A percentile compares a stretch with the other conserved stretches of the same genome.
These are phyloP conservation scores for Athelia psychrophila DNA, from an alignment of 1,284 basidiomycete genomes.

Conservation along the genomic window DNA sequence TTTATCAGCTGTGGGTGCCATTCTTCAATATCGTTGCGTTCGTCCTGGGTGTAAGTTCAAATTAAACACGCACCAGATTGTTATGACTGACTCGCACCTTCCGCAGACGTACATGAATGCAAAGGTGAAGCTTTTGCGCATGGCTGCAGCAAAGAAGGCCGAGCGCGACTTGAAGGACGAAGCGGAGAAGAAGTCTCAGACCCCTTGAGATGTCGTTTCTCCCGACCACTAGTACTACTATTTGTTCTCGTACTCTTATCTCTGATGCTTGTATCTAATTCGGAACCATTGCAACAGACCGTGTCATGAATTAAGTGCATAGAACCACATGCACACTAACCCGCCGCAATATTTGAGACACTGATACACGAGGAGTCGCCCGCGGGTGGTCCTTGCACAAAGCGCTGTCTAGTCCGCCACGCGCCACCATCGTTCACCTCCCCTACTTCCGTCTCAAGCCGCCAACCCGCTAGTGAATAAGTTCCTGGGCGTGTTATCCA, in stretches of 20 bases:
- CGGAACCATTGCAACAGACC: neutral
- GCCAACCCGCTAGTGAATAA: constrained; percentile 64
- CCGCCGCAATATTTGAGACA: constrained; percentile 27
- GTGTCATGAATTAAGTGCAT: constrained; percentile 18
- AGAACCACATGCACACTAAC: neutral
- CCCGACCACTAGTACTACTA: too few relatives aligned
- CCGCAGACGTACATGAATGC: constrained; percentile 71
- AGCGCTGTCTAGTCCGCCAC: constrained; percentile 41
- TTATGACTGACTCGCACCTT: constrained; percentile 6
- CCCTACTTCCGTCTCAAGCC: constrained; percentile 59
- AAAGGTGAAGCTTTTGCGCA: constrained; percentile 57
- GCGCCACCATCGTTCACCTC: constrained; percentile 22
- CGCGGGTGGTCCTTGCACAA: constrained; percentile 44
- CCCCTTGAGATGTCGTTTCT: too few relatives aligned
- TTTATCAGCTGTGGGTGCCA: constrained; percentile 63
- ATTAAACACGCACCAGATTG: constrained; percentile 1
- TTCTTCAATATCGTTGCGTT: constrained; percentile 75
- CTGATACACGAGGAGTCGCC: constrained; percentile 41
- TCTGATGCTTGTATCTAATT: neutral
- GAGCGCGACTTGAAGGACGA: constrained; percentile 38
- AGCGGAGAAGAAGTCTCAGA: constrained; percentile 11
- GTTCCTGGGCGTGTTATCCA: constrained; percentile 63
- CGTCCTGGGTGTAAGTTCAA: constrained; percentile 52
- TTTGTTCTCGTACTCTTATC: too few relatives aligned
- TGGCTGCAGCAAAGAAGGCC: constrained; percentile 49